Evolutionary conservation across 192 early-diverging fungal genomes (phyloP), one percentile per base, ranked within the genome.

Genomic region (Rhizophagus sp.): DNA sequence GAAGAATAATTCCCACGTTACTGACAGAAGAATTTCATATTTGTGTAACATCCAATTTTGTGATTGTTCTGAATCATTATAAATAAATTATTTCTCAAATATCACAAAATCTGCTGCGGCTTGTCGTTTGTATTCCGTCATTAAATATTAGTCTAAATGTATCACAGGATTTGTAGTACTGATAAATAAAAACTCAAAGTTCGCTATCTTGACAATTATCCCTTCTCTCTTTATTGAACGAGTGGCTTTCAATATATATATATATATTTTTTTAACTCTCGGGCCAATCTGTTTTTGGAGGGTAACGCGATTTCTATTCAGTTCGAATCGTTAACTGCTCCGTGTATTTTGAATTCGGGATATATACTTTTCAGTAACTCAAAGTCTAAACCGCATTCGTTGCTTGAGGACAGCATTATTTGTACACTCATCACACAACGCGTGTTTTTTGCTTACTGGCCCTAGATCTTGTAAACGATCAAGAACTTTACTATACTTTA

Each of bases 171-270:
- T 41, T 41, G 15, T 57, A 57, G 52, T 57, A 57, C 50, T 57
- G 50, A 17, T 15, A 52, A 17, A 52, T 15, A 52, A 57, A 19
- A 22, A 57, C 44, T 57, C 52, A 57, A 52, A 52, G 52, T 57
- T 57, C 52, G 17, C 19, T 17, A 7, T 22, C 15, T 57, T 57
- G 52, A 33, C 65, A 24, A 25, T 27, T 30, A 65, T 65, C 64
- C 63, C 64, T 67, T 67, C 65, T 67, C 65, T 33, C 52, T 57
- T 67, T 33, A 67, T 67, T 67, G 27, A 67, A 67, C 65, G 65
- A 67, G 65, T 67, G 65, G 33, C 65, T 67, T 67, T 67, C 27
- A 27, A 19, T 67, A 67, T 15, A 66, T 41, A 41, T 41, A 41
- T 41, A 41, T 36, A 36, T 36, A 36, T 36, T 57, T 57, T 57